Conservation (phyloP, 2,329 filamentous ascomycete genomes). For the Monosporascus cannonballus region DNA sequence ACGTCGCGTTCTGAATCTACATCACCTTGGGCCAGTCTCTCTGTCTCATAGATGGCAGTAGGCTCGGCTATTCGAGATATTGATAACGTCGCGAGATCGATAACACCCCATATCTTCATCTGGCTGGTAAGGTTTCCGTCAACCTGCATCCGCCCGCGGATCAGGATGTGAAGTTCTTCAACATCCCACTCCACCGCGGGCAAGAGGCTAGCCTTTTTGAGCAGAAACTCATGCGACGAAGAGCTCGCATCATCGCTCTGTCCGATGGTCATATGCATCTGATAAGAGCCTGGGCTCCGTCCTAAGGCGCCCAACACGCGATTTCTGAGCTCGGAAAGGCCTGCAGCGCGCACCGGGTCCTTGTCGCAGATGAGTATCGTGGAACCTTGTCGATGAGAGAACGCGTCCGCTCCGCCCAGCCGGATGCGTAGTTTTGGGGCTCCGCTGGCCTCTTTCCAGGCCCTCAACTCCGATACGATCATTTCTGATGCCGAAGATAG, state of each 20-base stretch:
- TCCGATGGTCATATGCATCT: constrained; percentile 54
- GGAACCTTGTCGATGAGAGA: constrained; percentile 41
- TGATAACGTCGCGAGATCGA: constrained; percentile 29
- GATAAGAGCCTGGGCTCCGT: constrained; percentile 24
- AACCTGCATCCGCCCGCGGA: constrained; percentile 35
- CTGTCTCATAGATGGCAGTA: constrained; percentile 9
- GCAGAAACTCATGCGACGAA: constrained; percentile 41
- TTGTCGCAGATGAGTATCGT: constrained; percentile 41
- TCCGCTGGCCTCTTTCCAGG: constrained; percentile 6
- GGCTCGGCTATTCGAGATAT: constrained; percentile 6
- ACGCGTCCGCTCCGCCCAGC: constrained; percentile 39
- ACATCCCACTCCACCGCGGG: constrained; percentile 43
- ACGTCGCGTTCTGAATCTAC: background rate
- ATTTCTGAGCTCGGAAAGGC: constrained; percentile 28
- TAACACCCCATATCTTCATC: constrained; percentile 53
- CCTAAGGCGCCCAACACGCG: constrained; percentile 31
- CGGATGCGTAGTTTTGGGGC: constrained; percentile 17
- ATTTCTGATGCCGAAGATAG: constrained; percentile 37
- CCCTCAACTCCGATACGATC: constrained; percentile 29
- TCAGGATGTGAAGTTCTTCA: constrained; percentile 44
- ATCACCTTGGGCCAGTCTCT: background rate
- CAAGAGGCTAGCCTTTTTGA: constrained; percentile 46
- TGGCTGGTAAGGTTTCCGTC: constrained; percentile 28
- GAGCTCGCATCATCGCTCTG: constrained; percentile 44
- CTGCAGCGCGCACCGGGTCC: constrained; percentile 9